Percentiles rank a stretch among this genome's conserved stretches.
Conservation (phyloP, 345 rosid species). For the Cardamine chenopodiifolia region DNA sequence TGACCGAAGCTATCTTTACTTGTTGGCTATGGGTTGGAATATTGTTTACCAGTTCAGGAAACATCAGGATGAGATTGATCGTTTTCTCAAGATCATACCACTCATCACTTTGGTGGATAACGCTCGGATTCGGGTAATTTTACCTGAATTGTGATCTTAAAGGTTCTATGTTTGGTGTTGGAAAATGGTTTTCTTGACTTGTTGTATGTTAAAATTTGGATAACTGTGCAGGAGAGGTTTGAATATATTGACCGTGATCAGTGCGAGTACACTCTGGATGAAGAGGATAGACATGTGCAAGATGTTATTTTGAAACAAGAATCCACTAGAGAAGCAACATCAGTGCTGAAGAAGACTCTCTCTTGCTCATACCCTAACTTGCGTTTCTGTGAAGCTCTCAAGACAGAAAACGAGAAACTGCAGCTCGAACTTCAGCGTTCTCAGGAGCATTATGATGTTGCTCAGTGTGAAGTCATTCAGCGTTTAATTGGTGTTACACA, state of each 20-base stretch:
- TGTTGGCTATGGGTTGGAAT: conserved; percentile 99
- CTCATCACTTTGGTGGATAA: conserved; percentile 94
- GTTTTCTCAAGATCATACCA: conserved; percentile 85
- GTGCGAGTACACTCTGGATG: conserved; percentile 83
- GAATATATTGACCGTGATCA: conserved; percentile 92
- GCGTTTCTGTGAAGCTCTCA: conserved; percentile 78
- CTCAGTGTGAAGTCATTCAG: conserved; percentile 88
- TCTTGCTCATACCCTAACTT: conserved; percentile 88
- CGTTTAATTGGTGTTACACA: conserved; percentile 85
- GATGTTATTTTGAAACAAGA: conserved; percentile 76
- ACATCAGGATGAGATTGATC: conserved; percentile 95
- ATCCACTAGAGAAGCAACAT: conserved; percentile 61
- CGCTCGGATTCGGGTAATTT: conserved; percentile 83
- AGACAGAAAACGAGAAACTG: conserved; percentile 78
- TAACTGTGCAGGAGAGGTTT: conserved; percentile 67
- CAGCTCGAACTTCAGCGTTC: conserved; percentile 81
- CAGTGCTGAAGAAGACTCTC: conserved; percentile 77
- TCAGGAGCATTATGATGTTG: conserved; percentile 77
- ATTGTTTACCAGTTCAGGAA: conserved; percentile 94
- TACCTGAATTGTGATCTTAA: not conserved
- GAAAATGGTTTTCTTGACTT: not conserved
- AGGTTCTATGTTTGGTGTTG: not conserved
- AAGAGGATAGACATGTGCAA: conserved; percentile 89
- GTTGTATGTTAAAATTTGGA: not conserved
- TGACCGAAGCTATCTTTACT: conserved; percentile 87